Evolutionary conservation across 805 yeast genomes (phyloP).

Genomic region (Ogataea kodamae): DNA sequence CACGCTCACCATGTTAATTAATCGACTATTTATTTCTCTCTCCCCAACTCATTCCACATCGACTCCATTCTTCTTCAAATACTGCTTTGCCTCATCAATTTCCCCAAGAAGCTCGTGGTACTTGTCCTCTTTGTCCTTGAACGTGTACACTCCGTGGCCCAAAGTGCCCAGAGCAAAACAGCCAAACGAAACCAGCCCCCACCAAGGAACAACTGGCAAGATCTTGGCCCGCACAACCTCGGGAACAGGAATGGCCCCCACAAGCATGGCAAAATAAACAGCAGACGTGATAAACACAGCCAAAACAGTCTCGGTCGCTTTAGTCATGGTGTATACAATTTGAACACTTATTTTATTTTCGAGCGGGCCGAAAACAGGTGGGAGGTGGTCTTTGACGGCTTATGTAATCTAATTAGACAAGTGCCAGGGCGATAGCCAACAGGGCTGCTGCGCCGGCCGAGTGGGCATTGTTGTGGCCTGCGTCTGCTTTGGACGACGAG

Average conservation of each 20-base stretch:
- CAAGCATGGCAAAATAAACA: slow-evolving; percentile 48
- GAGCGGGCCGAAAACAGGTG: too few species aligned
- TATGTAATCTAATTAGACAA: too few species aligned
- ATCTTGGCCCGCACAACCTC: slow-evolving; percentile 47
- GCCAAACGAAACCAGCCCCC: slow-evolving; percentile 68
- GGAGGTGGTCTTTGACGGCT: too few species aligned
- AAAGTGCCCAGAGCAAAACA: slow-evolving; percentile 63
- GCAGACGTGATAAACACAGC: slow-evolving; percentile 45
- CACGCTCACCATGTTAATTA: slow-evolving; percentile 3
- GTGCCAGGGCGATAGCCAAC: too few species aligned
- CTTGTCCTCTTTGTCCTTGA: slow-evolving; percentile 68
- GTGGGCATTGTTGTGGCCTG: slow-evolving; percentile 18
- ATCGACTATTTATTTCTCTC: slow-evolving; percentile 1
- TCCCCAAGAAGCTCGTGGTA: slow-evolving; percentile 56
- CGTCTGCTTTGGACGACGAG: slow-evolving; percentile 25
- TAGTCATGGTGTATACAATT: slow-evolving; percentile 60
- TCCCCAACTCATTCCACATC: slow-evolving; percentile 34
- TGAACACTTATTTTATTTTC: too few species aligned
- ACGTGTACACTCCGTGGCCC: slow-evolving; percentile 65
- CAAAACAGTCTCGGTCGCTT: slow-evolving; percentile 58
- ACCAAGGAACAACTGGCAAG: slow-evolving; percentile 65
- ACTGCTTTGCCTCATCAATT: slow-evolving; percentile 61
- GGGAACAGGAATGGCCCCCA: slow-evolving; percentile 54
- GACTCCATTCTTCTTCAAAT: slow-evolving; percentile 53
- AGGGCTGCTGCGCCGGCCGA: too few species aligned